These are phyloP conservation scores for Penicillium subrubescens DNA, from an alignment of 495 filamentous ascomycete genomes.

Conservation along the genomic window DNA sequence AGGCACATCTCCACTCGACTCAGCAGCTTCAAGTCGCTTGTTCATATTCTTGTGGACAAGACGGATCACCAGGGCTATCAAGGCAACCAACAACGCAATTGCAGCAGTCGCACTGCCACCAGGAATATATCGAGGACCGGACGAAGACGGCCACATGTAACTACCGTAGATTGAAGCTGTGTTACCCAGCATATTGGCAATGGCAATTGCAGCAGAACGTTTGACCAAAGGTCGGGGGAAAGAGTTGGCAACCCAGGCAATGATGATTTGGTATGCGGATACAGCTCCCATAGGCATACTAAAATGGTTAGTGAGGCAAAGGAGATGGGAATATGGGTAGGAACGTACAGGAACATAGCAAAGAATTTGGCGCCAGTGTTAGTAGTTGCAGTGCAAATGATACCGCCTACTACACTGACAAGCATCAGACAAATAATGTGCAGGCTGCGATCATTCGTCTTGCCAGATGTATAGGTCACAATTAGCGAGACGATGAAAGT, in stretches of 20 bases:
- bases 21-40: slow-evolving; percentile 56
- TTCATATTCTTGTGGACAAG: slow-evolving; percentile 62
- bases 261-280: slow-evolving; percentile 54
- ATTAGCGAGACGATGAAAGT: slow-evolving; percentile 69
- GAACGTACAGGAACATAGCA: slow-evolving; percentile 72
- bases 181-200: slow-evolving; percentile 77
- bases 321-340: background rate
- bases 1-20: slow-evolving; percentile 40
- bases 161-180: slow-evolving; percentile 69
- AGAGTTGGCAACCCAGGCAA: slow-evolving; percentile 79
- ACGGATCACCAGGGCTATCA: slow-evolving; percentile 34
- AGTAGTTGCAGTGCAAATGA: slow-evolving; percentile 70
- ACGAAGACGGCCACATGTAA: slow-evolving; percentile 67
- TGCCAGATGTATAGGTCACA: slow-evolving; percentile 75
- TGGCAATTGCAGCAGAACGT: slow-evolving; percentile 60
- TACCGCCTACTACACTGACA: slow-evolving; percentile 68
- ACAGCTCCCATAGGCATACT: slow-evolving; percentile 63
- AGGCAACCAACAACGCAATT: slow-evolving; percentile 32
- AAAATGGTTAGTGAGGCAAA: slow-evolving; percentile 27
- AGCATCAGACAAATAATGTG: slow-evolving; percentile 68
- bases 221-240: slow-evolving; percentile 80
- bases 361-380: slow-evolving; percentile 67
- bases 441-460: slow-evolving; percentile 72
- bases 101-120: slow-evolving; percentile 36
- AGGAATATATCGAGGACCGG: slow-evolving; percentile 44